A percentile compares a stretch with the other conserved stretches of the same genome.
Conservation (phyloP, 2,329 filamentous ascomycete genomes). For the Didymella pinodella region DNA sequence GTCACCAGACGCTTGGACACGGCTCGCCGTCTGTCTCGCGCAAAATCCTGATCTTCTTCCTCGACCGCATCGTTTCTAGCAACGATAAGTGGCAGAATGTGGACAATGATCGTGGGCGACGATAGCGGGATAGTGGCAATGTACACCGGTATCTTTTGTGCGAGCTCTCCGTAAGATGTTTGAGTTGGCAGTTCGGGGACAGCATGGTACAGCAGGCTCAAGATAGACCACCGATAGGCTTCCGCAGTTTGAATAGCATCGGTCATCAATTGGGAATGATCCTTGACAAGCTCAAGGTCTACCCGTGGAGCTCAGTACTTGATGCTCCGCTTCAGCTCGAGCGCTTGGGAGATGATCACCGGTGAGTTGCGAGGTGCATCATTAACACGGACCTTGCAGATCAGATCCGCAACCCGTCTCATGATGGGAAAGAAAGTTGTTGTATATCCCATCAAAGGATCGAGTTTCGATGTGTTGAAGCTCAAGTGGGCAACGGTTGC, state of each 20-base stretch:
- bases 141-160: conserved; percentile 67
- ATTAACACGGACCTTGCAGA: conserved; percentile 64
- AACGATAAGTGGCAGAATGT: conserved; percentile 72
- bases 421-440: conserved; percentile 71
- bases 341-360: conserved; percentile 66
- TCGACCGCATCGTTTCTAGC: conserved; percentile 69
- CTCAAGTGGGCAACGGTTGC: conserved; percentile 16
- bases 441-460: conserved; percentile 74
- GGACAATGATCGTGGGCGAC: conserved; percentile 70
- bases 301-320: conserved; percentile 66
- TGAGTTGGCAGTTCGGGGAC: conserved; percentile 71
- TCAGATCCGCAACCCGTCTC: conserved; percentile 68
- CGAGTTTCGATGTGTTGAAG: conserved; percentile 52
- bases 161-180: conserved; percentile 61
- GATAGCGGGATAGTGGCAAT: conserved; percentile 69
- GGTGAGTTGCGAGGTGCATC: conserved; percentile 62
- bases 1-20: conserved; percentile 70
- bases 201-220: conserved; percentile 70
- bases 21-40: conserved; percentile 66
- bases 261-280: conserved; percentile 66
- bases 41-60: conserved; percentile 68
- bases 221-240: conserved; percentile 70
- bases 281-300: conserved; percentile 65
- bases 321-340: conserved; percentile 67
- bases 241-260: conserved; percentile 71